These are phyloP conservation scores for Linanthus parryae DNA, from an alignment of 148 eudicot species.

Conservation along the genomic window DNA sequence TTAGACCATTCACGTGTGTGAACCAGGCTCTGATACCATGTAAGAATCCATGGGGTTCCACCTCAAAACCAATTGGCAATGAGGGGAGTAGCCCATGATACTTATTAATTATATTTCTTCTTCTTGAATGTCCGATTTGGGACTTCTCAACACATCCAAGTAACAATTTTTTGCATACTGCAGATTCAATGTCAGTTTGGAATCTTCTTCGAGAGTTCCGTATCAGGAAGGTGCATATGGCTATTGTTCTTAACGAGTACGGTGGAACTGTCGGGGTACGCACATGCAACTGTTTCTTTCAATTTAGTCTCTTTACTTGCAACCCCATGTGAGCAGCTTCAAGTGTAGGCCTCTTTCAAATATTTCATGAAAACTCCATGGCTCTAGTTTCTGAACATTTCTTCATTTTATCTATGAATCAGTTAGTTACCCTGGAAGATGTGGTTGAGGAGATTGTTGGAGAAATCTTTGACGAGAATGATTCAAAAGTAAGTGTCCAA, in stretches of 20 bases:
- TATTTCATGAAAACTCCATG: too few relatives aligned
- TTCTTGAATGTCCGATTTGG: too few relatives aligned
- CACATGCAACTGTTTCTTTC: conserved; percentile 3
- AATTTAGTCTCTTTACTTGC: background rate
- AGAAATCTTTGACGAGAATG: conserved; percentile 96
- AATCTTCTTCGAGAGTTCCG: conserved; percentile 98
- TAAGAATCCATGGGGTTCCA: too few relatives aligned
- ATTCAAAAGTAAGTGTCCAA: conserved; percentile 59
- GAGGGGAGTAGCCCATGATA: too few relatives aligned
- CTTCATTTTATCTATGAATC: conserved; percentile 23
- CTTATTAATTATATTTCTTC: too few relatives aligned
- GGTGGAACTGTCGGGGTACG: conserved; percentile 99
- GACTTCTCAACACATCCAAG: too few relatives aligned
- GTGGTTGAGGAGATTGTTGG: conserved; percentile 99
- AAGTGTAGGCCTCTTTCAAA: too few relatives aligned
- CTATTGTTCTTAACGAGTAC: conserved; percentile 95
- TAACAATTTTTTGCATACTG: conserved; percentile 6
- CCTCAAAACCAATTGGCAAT: too few relatives aligned
- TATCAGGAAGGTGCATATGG: conserved; percentile 98
- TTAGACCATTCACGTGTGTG: too few relatives aligned
- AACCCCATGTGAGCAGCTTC: too few relatives aligned
- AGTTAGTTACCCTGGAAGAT: conserved; percentile 96
- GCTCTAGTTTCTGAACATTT: too few relatives aligned
- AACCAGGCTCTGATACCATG: too few relatives aligned
- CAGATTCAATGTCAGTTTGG: conserved; percentile 99